Evolutionary conservation across 768 basidiomycete genomes (phyloP).

Genomic region (Podaxis sp.): DNA sequence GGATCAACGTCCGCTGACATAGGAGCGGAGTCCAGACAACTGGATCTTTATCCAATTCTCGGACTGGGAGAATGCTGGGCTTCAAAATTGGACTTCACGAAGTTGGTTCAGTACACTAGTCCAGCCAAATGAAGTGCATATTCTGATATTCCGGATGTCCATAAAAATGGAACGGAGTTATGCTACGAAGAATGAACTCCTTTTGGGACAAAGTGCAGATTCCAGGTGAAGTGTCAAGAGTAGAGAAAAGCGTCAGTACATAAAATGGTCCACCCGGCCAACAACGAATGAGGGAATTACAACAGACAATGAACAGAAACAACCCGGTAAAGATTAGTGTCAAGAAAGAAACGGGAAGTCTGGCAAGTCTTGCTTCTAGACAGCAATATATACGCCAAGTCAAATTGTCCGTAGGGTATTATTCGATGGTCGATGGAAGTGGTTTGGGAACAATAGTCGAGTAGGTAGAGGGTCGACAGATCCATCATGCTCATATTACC

Average conservation of each 20-base stretch:
- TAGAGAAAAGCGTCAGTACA: background rate
- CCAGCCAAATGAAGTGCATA: too few species aligned
- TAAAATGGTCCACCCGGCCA: slow-evolving; percentile 1
- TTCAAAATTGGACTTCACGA: too few species aligned
- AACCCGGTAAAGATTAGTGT: background rate
- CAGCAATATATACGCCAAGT: background rate
- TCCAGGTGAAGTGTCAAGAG: background rate
- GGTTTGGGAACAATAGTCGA: background rate
- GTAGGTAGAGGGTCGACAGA: background rate
- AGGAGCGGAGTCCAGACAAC: too few species aligned
- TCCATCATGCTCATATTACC: background rate
- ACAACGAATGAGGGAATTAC: background rate
- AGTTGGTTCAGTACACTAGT: too few species aligned
- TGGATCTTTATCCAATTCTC: too few species aligned
- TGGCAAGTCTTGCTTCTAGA: background rate
- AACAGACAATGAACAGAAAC: background rate
- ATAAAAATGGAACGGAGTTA: too few species aligned
- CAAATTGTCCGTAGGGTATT: background rate
- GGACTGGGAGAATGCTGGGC: background rate
- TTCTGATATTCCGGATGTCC: too few species aligned
- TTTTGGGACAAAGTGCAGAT: background rate
- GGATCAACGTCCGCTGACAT: too few species aligned
- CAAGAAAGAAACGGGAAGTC: background rate
- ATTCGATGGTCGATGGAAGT: background rate
- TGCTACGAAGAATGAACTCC: background rate